Conservation (phyloP, 202 grass and related monocot species). For the Eragrostis tef region DNA sequence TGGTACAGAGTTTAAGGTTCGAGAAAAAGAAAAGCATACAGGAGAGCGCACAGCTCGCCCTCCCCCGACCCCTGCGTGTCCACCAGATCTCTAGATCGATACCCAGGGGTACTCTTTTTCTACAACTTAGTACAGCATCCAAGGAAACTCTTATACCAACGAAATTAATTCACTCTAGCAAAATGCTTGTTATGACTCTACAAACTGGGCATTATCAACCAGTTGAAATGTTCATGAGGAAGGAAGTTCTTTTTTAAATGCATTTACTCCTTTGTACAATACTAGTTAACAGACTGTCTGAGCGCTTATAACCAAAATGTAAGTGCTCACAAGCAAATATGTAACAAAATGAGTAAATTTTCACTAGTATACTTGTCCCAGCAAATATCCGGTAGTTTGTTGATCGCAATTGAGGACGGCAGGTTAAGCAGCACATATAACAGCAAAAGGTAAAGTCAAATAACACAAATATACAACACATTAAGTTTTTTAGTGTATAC, state of each 20-base stretch:
- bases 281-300: neutral
- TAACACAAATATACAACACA: neutral
- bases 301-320: neutral
- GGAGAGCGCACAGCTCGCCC: too few species aligned
- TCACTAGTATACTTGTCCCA: neutral
- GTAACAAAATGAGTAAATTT: neutral
- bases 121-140: too few species aligned
- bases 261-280: neutral
- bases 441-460: neutral
- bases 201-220: neutral
- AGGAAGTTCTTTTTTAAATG: neutral
- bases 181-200: conserved; percentile 9
- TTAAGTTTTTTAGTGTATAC: neutral
- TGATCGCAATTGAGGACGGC: neutral
- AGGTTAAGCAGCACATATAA: neutral
- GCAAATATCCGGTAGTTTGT: neutral
- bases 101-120: too few species aligned
- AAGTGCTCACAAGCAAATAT: neutral
- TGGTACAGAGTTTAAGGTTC: too few species aligned
- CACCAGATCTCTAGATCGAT: too few species aligned
- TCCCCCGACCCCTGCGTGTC: too few species aligned
- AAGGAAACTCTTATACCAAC: too few species aligned
- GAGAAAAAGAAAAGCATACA: too few species aligned
- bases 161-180: too few species aligned
- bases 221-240: neutral